Evolutionary conservation across 441 rosid genomes (phyloP), one percentile per base, ranked within the genome.

Genomic region (Gossypium trilobum): DNA sequence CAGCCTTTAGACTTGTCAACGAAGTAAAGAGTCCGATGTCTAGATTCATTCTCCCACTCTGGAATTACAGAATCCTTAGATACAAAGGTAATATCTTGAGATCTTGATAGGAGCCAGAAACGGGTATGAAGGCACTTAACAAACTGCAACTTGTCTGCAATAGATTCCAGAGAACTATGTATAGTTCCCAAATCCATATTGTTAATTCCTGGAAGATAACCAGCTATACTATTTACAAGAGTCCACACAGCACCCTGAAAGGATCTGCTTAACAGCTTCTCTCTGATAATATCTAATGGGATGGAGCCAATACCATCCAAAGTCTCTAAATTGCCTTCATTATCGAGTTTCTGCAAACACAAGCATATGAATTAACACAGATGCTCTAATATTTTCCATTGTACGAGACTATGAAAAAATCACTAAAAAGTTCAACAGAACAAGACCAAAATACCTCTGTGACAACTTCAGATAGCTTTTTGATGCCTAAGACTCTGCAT

Each of bases 391-490:
- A 25, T 13, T 58, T 13, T 58, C 8, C n/a, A 73, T 31, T n/a
- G 23, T 10, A 62, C 39, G 72, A 56, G 31, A 72, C 20, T 11
- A 13, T 67, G 23, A 69, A 62, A 46, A 31, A 65, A 63, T 23
- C 13, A 68, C 66, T 17, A 27, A 42, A 39, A 66, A 17, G 10
- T 36, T 79, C 54, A 70, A 39, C 39, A 22, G 36, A 57, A 22
- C 39, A 57, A 52, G 51, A 56, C 22, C 55, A 33, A 5, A 2
- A 52, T 80, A 95, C 98, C 99, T 95, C 99, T 50, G 82, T 69
- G 69, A 95, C 99, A 46, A 88, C 88, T 81, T 95, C 97, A 70
- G 99, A 92, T 59, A 95, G 84, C 85, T 92, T 92, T 81, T 82
- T 88, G 78, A 95, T 89, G 73, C 94, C 96, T 80, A 91, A 74